Evolutionary conservation across 768 basidiomycete species (phyloP), one percentile per base, ranked within the genome.

Genomic region (Macrolepiota dolichaula): DNA sequence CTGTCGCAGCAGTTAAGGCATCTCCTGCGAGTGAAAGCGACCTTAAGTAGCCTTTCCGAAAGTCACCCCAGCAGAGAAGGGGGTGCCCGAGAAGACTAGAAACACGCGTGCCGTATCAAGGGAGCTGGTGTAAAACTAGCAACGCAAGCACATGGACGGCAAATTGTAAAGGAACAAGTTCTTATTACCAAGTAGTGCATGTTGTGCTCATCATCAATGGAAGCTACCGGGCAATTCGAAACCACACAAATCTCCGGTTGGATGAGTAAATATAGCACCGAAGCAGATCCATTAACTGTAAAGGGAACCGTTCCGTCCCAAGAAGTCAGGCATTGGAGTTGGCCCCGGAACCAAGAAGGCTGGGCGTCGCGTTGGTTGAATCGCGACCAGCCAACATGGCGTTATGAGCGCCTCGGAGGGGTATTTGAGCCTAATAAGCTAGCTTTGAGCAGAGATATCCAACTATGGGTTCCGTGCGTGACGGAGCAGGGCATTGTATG

Each of bases 181-280:
- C n/a, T 24, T 22, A 19, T 24, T 24, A n/a, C 12, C 13, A 37
- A 37, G 35, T 38, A 37, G 35, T 38, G 36, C 24, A 40, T 38
- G 24, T 35, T 19, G 19, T 19, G 24, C 47, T 12, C 12, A 49
- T 0, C 17, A 19, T 44, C 19, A 24, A 49, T 27, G n/a, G 19
- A 38, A 49, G 32, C 49, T 22, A 50, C 15, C 46, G 37, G 46
- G 12, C 47, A 22, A 38, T 19, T 17, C 19, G 47, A 58, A 40
- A 51, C 29, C 13, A 11, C 19, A 25, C 13, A 51, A 58, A 58
- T 58, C 57, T 58, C 57, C 57, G 57, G 57, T 58, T 40, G 47
- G 35, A 13, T 11, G 19, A 29, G 25, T 51, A 51, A 38, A 51
- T 35, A 51, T 58, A 38, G 57, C 35, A 25, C 4, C 35, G 37